Evolutionary conservation across 345 rosid genomes (phyloP).

Genomic region (Gossypium longicalyx): DNA sequence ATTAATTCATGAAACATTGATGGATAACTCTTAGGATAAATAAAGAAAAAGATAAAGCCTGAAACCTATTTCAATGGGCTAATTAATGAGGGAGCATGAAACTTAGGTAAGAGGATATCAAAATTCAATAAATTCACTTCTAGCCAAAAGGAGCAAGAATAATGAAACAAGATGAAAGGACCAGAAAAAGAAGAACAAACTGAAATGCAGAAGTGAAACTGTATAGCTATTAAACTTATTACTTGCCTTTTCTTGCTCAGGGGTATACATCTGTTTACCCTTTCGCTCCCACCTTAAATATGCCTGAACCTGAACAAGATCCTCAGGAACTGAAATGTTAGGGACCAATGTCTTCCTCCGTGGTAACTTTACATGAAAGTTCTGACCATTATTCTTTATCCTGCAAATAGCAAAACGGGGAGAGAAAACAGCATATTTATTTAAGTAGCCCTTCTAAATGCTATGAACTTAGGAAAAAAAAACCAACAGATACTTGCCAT

Average conservation of each 20-base stretch:
- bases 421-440: neutral
- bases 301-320: conserved; percentile 92
- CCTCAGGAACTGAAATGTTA: conserved; percentile 71
- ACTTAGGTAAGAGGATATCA: neutral
- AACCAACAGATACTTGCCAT: conserved; percentile 51
- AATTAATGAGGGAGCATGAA: neutral
- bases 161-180: neutral
- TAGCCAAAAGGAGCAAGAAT: neutral
- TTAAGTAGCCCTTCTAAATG: conserved; percentile 11
- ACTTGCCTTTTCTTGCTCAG: conserved; percentile 72
- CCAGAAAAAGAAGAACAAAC: neutral
- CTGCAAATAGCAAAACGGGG: conserved; percentile 33
- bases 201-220: neutral
- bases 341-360: conserved; percentile 34
- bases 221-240: neutral
- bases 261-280: conserved; percentile 80
- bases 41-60: neutral
- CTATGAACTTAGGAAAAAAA: conserved; percentile 13
- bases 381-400: conserved; percentile 81
- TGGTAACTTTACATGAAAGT: conserved; percentile 74
- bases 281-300: conserved; percentile 96
- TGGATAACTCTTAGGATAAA: neutral
- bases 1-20: neutral
- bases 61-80: neutral
- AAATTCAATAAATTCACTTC: neutral